Conservation (phyloP, 805 yeast genomes). For the Ascoidea rubescens region DNA sequence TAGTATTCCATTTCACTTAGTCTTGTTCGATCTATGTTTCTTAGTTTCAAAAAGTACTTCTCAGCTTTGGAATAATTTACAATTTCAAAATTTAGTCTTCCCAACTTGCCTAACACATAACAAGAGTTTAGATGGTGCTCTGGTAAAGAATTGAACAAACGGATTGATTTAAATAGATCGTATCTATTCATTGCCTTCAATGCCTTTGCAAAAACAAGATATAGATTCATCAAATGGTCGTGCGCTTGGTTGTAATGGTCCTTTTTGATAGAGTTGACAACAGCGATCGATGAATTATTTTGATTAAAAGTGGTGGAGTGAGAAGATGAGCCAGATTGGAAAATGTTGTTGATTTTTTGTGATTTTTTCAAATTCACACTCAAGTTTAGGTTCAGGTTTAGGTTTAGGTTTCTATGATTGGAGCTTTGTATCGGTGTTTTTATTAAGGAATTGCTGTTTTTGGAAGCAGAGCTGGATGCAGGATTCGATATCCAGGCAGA, state of each 20-base stretch:
- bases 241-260: conserved; percentile 17
- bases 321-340: conserved; percentile 12
- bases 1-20: conserved; percentile 84
- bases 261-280: conserved; percentile 6
- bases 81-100: conserved; percentile 74
- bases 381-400: conserved; percentile 4
- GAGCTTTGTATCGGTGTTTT: conserved; percentile 3
- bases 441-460: conserved; percentile 3
- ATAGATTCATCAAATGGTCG: conserved; percentile 30
- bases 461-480: conserved; percentile 23
- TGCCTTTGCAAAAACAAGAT: conserved; percentile 44
- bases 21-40: conserved; percentile 64
- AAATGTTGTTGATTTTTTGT: not conserved
- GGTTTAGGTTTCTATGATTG: conserved; percentile 17
- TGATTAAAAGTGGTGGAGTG: conserved; percentile 10
- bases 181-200: conserved; percentile 45
- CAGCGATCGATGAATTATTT: not conserved
- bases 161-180: conserved; percentile 71
- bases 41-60: conserved; percentile 42
- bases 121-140: conserved; percentile 55
- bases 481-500: conserved; percentile 13
- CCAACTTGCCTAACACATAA: conserved; percentile 73
- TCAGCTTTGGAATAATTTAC: conserved; percentile 75
- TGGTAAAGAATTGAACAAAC: conserved; percentile 53
- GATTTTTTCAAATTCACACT: too few relatives aligned